Conservation (phyloP, 768 basidiomycete species). For the Clathrus columnatus region DNA sequence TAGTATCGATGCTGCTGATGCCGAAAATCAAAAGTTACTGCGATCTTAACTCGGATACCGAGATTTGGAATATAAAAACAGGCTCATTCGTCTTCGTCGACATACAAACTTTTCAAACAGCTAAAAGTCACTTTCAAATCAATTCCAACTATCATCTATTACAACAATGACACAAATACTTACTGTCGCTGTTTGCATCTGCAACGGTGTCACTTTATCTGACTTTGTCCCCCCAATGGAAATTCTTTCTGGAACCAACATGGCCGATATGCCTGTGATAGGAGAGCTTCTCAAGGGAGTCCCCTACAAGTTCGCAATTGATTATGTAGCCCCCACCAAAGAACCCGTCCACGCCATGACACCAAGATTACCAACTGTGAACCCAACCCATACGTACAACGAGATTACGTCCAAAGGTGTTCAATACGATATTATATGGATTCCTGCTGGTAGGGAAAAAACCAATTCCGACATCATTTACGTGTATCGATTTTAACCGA, state of each 20-base stretch:
- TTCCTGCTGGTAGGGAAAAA: constrained; percentile 21
- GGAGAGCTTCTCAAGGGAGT: neutral
- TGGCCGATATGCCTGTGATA: neutral
- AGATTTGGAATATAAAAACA: too few relatives aligned
- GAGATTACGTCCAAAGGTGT: constrained; percentile 15
- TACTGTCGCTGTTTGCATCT: constrained; percentile 8
- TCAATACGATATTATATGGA: constrained; percentile 23
- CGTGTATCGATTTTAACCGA: neutral
- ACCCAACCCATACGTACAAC: constrained; percentile 20
- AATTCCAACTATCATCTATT: neutral
- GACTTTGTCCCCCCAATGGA: constrained; percentile 8
- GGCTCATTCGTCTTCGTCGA: too few relatives aligned
- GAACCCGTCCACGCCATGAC: neutral
- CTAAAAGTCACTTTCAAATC: neutral
- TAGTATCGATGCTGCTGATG: too few relatives aligned
- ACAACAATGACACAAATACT: constrained; percentile 2
- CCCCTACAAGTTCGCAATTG: neutral
- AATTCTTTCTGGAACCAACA: neutral
- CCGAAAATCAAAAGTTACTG: too few relatives aligned
- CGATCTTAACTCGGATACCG: too few relatives aligned
- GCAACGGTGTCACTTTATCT: neutral
- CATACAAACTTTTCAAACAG: neutral
- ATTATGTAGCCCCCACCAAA: constrained; percentile 4
- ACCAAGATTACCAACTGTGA: neutral
- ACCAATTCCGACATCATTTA: neutral